Evolutionary conservation across 805 yeast species (phyloP).

Genomic region (Tetrapisispora phaffii): DNA sequence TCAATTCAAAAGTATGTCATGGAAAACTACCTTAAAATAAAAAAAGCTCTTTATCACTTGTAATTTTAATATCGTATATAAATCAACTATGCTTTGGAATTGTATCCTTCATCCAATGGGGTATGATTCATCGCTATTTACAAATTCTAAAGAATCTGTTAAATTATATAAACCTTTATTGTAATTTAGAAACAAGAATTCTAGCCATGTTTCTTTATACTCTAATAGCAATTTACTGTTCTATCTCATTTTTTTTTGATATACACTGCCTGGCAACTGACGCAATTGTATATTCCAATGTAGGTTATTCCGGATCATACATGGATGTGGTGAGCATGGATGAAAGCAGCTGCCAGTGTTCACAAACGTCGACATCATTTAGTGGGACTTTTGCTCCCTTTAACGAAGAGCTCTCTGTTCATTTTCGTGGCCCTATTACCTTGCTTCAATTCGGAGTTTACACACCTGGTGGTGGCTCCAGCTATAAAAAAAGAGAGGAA

Average conservation of each 20-base stretch:
- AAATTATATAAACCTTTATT: no score
- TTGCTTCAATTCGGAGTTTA: constrained; percentile 74
- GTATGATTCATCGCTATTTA: no score
- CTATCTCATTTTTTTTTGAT: background rate
- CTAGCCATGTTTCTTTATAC: no score
- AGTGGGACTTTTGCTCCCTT: constrained; percentile 61
- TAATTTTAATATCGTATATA: no score
- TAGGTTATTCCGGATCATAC: constrained; percentile 83
- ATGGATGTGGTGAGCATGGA: constrained; percentile 72
- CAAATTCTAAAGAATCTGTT: no score
- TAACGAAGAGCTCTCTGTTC: constrained; percentile 61
- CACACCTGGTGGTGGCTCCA: constrained; percentile 44
- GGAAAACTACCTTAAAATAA: no score
- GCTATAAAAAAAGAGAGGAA: constrained; percentile 36
- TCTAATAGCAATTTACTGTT: no score
- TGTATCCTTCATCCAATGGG: no score
- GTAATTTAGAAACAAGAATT: no score
- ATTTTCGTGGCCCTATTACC: constrained; percentile 65
- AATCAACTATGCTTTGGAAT: no score
- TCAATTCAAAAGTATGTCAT: no score
- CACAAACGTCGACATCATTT: constrained; percentile 45
- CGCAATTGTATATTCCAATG: constrained; percentile 56
- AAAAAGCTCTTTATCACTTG: no score
- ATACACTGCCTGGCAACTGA: constrained; percentile 28
- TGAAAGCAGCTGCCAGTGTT: constrained; percentile 56